Evolutionary conservation across 2,329 filamentous ascomycete species (phyloP).

Genomic region (Cercospora brassicicola): DNA sequence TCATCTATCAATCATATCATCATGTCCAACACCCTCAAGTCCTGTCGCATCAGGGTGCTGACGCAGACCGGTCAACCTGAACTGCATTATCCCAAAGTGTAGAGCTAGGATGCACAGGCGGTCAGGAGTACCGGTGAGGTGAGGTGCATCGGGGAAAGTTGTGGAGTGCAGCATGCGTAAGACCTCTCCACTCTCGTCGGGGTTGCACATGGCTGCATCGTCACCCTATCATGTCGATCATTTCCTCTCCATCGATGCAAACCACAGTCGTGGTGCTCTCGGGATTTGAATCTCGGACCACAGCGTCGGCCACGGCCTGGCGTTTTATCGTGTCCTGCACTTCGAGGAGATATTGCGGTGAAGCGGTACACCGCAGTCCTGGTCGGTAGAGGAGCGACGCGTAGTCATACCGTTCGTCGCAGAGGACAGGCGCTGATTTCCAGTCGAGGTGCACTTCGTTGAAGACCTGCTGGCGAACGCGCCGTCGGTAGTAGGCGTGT

Average conservation of each 20-base stretch:
- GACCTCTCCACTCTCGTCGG: background rate
- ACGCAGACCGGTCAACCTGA: background rate
- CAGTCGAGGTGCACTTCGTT: constrained; percentile 26
- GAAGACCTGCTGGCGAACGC: constrained; percentile 24
- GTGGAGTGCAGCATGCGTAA: background rate
- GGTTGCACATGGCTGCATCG: constrained; percentile 3
- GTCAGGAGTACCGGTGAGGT: constrained; percentile 2
- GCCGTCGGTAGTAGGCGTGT: constrained; percentile 15
- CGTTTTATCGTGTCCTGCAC: constrained; percentile 18
- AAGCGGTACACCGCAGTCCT: constrained; percentile 26
- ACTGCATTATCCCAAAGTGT: background rate
- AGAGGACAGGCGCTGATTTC: constrained; percentile 26
- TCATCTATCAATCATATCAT: constrained; percentile 6
- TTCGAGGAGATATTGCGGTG: constrained; percentile 20
- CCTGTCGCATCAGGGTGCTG: background rate
- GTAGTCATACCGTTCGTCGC: constrained; percentile 23
- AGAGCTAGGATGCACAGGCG: background rate
- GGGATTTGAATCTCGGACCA: background rate
- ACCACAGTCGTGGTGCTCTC: constrained; percentile 1
- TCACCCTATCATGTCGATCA: constrained; percentile 33
- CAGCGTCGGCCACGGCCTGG: background rate
- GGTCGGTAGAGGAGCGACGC: constrained; percentile 17
- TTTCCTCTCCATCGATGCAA: constrained; percentile 25
- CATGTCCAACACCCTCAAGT: background rate
- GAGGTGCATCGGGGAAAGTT: background rate